These are phyloP conservation scores for Suillus weaverae DNA, from an alignment of 768 basidiomycete species.

Conservation along the genomic window DNA sequence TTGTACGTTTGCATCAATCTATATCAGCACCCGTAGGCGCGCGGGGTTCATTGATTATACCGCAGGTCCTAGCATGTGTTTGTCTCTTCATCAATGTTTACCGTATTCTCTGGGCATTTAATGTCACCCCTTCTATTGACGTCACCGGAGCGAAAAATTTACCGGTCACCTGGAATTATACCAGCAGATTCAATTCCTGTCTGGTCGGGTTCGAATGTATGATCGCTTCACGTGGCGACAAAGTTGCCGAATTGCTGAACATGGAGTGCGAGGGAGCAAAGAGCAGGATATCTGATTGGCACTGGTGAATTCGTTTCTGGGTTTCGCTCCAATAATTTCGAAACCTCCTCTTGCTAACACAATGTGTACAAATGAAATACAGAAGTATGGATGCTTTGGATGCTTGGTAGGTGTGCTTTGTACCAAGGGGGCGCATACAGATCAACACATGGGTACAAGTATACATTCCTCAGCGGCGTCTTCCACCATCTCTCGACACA, in stretches of 20 bases:
- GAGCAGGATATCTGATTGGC: background rate
- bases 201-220: constrained; percentile 35
- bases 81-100: constrained; percentile 18
- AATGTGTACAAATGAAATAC: background rate
- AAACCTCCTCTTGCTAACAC: background rate
- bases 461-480: background rate
- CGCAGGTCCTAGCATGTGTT: constrained; percentile 14
- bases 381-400: background rate
- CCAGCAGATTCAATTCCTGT: constrained; percentile 37
- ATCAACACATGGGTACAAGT: background rate
- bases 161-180: constrained; percentile 31
- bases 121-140: constrained; percentile 7
- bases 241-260: background rate
- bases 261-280: background rate
- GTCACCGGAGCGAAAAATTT: background rate
- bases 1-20: background rate
- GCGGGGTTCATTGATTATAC: background rate
- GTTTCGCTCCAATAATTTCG: background rate
- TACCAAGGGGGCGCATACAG: background rate
- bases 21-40: background rate
- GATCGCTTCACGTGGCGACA: constrained; percentile 26
- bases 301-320: background rate
- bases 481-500: background rate
- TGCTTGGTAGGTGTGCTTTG: background rate
- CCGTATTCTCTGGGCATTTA: constrained; percentile 17